Evolutionary conservation across 2,329 filamentous ascomycete species (phyloP).

Genomic region (Paraconiothyrium sp.): DNA sequence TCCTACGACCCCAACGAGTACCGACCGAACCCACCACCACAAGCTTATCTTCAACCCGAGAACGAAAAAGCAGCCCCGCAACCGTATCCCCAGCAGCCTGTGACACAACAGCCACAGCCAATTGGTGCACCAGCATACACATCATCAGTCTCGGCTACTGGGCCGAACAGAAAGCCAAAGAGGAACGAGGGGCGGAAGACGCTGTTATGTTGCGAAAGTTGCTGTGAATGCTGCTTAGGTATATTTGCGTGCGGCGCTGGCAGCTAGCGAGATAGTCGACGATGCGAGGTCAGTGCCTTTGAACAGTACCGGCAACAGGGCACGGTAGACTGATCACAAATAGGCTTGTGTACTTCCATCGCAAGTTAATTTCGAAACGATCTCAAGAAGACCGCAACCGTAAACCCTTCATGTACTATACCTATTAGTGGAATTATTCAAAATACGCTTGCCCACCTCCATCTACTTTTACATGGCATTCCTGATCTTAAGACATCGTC

Average conservation of each 20-base stretch:
- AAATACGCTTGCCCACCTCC: background rate
- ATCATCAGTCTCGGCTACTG: background rate
- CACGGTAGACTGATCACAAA: background rate
- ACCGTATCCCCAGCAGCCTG: background rate
- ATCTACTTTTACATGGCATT: background rate
- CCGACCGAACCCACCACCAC: slow-evolving; percentile 5
- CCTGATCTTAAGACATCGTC: background rate
- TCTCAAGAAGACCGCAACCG: background rate
- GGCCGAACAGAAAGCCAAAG: background rate
- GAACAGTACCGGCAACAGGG: background rate
- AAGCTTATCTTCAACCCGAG: background rate
- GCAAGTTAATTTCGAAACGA: no score
- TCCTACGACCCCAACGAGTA: slow-evolving; percentile 2
- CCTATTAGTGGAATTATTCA: background rate
- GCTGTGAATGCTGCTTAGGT: background rate
- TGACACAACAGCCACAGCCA: slow-evolving; percentile 1
- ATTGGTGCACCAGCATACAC: background rate
- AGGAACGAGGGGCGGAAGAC: background rate
- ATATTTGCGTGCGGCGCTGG: background rate
- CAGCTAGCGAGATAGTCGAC: background rate
- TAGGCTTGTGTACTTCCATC: background rate
- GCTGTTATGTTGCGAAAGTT: background rate
- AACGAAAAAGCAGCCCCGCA: background rate
- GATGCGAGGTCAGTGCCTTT: background rate
- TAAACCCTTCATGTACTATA: background rate